A percentile compares a stretch with the other conserved stretches of the same genome.
phyloP scores from a whole-genome alignment of 2,329 filamentous ascomycete genomes.

The Calonectria hawksworthii region DNA sequence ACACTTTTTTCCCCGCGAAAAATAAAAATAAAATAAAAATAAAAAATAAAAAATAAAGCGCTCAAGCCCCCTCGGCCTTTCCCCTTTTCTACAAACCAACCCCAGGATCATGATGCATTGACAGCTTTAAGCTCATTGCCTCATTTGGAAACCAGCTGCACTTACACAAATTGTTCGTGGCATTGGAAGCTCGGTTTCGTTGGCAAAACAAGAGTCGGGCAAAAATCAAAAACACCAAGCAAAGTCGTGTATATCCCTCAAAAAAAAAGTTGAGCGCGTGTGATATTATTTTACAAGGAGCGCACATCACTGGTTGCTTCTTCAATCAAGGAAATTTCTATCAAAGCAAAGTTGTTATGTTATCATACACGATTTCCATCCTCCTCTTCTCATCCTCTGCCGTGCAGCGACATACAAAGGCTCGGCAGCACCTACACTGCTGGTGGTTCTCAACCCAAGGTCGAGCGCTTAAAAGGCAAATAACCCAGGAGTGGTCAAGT shows the following conservation, averaged over 20 bases:
- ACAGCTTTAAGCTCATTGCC: conserved; percentile 27
- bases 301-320: neutral
- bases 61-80: conserved; percentile 48
- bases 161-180: neutral
- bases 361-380: conserved; percentile 30
- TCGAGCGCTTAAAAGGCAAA: neutral
- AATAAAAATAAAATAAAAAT: neutral
- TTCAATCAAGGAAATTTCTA: conserved; percentile 23
- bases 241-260: too few species aligned
- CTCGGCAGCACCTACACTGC: conserved; percentile 8
- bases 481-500: neutral
- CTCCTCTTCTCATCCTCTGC: neutral
- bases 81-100: conserved; percentile 28
- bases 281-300: neutral
- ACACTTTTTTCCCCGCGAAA: conserved; percentile 12
- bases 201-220: neutral
- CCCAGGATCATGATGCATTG: conserved; percentile 20
- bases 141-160: conserved; percentile 26
- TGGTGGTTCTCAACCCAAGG: neutral
- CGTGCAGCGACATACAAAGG: conserved; percentile 13
- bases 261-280: too few species aligned
- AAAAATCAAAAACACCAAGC: neutral
- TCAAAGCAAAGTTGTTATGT: conserved; percentile 20
- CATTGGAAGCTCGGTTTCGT: neutral
- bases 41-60: conserved; percentile 12